Conservation (phyloP, 2,329 filamentous ascomycete species). For the Nothomitra cinnamomea region DNA sequence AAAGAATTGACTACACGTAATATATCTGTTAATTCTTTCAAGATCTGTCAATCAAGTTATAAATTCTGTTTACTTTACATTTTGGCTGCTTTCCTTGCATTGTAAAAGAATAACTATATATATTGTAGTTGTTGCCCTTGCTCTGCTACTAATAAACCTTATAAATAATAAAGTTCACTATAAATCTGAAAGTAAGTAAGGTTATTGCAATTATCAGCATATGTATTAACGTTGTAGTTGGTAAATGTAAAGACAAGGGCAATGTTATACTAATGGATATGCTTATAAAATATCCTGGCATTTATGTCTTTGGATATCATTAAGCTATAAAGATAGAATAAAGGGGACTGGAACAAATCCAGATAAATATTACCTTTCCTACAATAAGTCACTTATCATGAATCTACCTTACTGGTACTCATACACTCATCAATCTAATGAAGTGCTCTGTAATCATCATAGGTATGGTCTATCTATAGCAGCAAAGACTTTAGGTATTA, state of each 20-base stretch:
- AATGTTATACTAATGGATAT: conserved; percentile 5
- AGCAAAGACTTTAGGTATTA: too few relatives aligned
- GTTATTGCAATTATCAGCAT: not conserved
- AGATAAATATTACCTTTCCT: conserved; percentile 1
- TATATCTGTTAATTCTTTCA: not conserved
- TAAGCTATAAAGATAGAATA: not conserved
- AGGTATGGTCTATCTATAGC: too few relatives aligned
- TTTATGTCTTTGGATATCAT: not conserved
- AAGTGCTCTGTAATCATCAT: not conserved
- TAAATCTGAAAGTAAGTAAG: too few relatives aligned
- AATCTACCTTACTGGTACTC: not conserved
- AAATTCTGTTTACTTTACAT: not conserved
- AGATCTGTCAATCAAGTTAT: not conserved
- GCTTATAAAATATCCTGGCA: not conserved
- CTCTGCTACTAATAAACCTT: not conserved
- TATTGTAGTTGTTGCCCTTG: not conserved
- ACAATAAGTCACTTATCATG: not conserved
- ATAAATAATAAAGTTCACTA: conserved; percentile 2
- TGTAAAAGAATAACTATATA: not conserved
- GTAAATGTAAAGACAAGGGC: not conserved
- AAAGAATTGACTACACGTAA: not conserved
- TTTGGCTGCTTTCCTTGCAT: not conserved
- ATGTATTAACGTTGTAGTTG: not conserved
- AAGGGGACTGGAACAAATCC: not conserved
- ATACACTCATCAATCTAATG: not conserved